Conservation (phyloP, 495 filamentous ascomycete genomes). For the Hamigera avellanea region DNA sequence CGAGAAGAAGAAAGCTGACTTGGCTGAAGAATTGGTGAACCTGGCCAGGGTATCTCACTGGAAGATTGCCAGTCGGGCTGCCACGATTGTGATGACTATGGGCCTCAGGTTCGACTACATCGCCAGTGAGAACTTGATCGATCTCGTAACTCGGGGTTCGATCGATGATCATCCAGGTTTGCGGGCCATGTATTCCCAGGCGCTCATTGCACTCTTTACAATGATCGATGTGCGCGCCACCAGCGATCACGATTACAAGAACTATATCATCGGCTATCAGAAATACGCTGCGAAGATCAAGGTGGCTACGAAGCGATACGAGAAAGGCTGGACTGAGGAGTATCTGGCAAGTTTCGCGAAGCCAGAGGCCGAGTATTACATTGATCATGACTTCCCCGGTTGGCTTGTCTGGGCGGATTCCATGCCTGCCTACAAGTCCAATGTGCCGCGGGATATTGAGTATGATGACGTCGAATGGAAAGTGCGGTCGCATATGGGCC, state of each 20-base stretch:
- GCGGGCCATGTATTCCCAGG: slow-evolving; percentile 66
- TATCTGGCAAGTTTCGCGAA: slow-evolving; percentile 70
- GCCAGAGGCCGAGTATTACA: slow-evolving; percentile 73
- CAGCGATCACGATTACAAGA: slow-evolving; percentile 74
- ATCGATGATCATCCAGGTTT: slow-evolving; percentile 86
- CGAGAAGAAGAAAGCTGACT: slow-evolving; percentile 67
- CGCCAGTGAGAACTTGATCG: slow-evolving; percentile 65
- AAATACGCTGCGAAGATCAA: slow-evolving; percentile 61
- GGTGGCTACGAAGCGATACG: slow-evolving; percentile 56
- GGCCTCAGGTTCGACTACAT: slow-evolving; percentile 83
- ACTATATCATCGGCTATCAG: slow-evolving; percentile 70
- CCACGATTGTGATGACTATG: slow-evolving; percentile 77
- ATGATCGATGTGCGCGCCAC: slow-evolving; percentile 76
- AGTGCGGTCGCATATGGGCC: slow-evolving; percentile 71
- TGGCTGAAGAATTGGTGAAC: slow-evolving; percentile 72
- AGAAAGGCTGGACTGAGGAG: slow-evolving; percentile 65
- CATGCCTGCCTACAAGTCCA: slow-evolving; percentile 65
- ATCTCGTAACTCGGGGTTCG: slow-evolving; percentile 72
- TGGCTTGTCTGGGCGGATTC: slow-evolving; percentile 94
- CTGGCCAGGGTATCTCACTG: slow-evolving; percentile 73
- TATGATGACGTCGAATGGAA: slow-evolving; percentile 76
- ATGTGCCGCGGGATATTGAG: slow-evolving; percentile 53
- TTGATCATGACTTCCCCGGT: slow-evolving; percentile 85
- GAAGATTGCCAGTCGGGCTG: slow-evolving; percentile 86
- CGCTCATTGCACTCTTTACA: slow-evolving; percentile 69